Evolutionary conservation across 345 rosid genomes (phyloP).

Genomic region (Arabidopsis arenosa): DNA sequence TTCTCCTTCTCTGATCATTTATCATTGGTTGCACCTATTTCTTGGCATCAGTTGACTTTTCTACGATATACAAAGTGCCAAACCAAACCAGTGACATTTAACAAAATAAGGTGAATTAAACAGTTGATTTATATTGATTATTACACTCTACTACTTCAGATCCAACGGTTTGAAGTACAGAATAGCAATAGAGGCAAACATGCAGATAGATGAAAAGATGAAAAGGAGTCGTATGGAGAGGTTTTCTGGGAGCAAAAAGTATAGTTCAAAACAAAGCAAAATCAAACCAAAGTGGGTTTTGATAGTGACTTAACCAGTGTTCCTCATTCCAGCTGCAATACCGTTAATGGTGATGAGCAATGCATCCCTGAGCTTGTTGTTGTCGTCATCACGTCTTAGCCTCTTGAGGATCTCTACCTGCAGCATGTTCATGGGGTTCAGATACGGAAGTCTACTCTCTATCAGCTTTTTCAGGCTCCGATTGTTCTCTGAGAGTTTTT

Average conservation of each 20-base stretch:
- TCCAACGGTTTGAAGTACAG: slow-evolving; percentile 18
- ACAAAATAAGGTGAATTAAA: not conserved
- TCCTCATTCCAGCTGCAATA: slow-evolving; percentile 99
- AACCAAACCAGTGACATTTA: not conserved
- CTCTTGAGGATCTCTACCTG: slow-evolving; percentile 89
- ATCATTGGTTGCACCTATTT: not conserved
- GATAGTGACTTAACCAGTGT: slow-evolving; percentile 57
- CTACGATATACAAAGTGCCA: not conserved
- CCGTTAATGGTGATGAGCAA: slow-evolving; percentile 90
- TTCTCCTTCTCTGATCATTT: not conserved
- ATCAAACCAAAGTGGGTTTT: not conserved
- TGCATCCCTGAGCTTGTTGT: slow-evolving; percentile 85
- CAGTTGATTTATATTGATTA: not conserved
- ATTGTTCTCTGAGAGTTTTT: slow-evolving; percentile 72
- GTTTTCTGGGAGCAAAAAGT: not conserved
- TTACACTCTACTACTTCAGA: slow-evolving; percentile 5
- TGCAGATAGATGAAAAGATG: not conserved
- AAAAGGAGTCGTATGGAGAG: not conserved
- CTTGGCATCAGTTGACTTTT: not conserved
- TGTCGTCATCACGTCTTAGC: slow-evolving; percentile 83
- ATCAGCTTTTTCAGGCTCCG: slow-evolving; percentile 83
- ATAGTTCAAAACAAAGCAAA: slow-evolving; percentile 26
- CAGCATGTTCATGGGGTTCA: slow-evolving; percentile 86
- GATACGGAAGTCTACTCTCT: slow-evolving; percentile 90
- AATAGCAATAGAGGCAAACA: slow-evolving; percentile 5